Evolutionary conservation across 139 green algal genomes (phyloP), one percentile per base, ranked within the genome.

Genomic region (Pedinophyceae sp.): DNA sequence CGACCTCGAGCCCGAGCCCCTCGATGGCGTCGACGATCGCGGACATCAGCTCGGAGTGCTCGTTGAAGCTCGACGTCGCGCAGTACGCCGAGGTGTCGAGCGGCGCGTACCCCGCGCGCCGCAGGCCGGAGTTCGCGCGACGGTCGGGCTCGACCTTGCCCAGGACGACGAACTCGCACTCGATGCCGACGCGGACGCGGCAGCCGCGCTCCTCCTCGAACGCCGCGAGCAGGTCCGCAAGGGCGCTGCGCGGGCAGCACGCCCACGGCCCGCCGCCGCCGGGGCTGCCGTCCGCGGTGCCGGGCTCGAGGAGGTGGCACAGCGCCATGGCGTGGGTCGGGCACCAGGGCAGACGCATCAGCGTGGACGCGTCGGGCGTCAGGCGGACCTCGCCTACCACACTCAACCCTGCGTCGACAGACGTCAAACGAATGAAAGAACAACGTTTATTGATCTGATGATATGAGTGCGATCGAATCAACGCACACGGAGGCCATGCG

Each of bases 101-200:
- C 0, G 67, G 57, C 20, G 28, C 28, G 22, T 45, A 25, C 38
- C 50, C 3, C 3, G 25, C 45, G 25, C n/a, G 28, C 45, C 4
- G 25, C 34, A n/a, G 41, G 49, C 2, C 7, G 30, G 28, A n/a
- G 19, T 22, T 29, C 49, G 17, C 26, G 58, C 22, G 28, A 6
- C 22, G 43, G 4, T 28, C 16, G 10, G 25, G 19, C 20, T 50
- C 16, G 0, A 10, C 30, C 4, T 38, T 38, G 15, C 62, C 57
- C 22, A 81, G 39, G 41, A 81, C 54, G 27, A 70, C 26, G 45
- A 81, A 82, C 63, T 81, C 74, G 2, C 63, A 30, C 62, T 82
- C 71, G 27, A 75, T 73, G 7, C 72, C 69, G 1, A 68, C 46
- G 46, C 52, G 43, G 7, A 61, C 47, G 72, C 4, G 4, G 23